These are phyloP conservation scores for Globisporangium takayamanum DNA, from an alignment of 352 stramenopile genomes.

Conservation along the genomic window DNA sequence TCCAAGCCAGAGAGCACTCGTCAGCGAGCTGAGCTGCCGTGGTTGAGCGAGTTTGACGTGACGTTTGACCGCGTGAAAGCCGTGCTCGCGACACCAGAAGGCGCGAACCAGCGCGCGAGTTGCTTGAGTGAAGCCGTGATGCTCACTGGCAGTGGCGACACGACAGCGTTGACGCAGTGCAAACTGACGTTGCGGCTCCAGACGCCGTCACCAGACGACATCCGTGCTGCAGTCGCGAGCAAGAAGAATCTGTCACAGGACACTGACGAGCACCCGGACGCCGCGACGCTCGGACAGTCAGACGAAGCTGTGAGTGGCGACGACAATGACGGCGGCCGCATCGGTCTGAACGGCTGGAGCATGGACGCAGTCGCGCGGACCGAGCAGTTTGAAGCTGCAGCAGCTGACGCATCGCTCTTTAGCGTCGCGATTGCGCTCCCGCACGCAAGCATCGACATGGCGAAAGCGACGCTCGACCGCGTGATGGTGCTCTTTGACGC, in stretches of 20 bases:
- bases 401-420: constrained; percentile 45
- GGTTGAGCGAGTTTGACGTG: constrained; percentile 61
- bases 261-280: constrained; percentile 44
- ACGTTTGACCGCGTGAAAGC: constrained; percentile 48
- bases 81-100: constrained; percentile 39
- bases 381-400: constrained; percentile 53
- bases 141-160: constrained; percentile 31
- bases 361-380: constrained; percentile 54
- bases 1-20: not conserved
- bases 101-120: constrained; percentile 44
- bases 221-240: constrained; percentile 34
- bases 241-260: constrained; percentile 74
- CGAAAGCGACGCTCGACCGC: constrained; percentile 63
- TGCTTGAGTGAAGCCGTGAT: constrained; percentile 38
- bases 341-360: constrained; percentile 80
- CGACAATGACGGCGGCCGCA: constrained; percentile 71
- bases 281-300: constrained; percentile 17
- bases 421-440: constrained; percentile 57
- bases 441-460: constrained; percentile 42
- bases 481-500: constrained; percentile 83
- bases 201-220: constrained; percentile 35
- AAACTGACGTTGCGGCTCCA: constrained; percentile 44
- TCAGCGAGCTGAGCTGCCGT: constrained; percentile 30
- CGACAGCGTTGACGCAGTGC: constrained; percentile 30
- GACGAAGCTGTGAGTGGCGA: constrained; percentile 52